Conservation (phyloP, 306 rosid genomes). For the Hylodesmum podocarpum region DNA sequence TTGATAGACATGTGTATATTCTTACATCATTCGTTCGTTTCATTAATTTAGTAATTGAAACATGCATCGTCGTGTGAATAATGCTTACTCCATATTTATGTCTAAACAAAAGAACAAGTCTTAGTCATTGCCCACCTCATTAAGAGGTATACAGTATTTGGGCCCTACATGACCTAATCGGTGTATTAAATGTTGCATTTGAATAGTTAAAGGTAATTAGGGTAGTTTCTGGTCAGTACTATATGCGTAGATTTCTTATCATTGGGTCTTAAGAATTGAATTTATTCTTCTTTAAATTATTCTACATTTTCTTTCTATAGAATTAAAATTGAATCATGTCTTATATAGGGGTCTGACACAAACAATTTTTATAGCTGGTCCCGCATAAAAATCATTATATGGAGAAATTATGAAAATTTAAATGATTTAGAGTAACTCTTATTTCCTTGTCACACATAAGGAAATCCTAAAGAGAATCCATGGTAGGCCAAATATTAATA, state of each 20-base stretch:
- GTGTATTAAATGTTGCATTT: not conserved
- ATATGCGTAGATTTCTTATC: not conserved
- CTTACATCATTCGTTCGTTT: not conserved
- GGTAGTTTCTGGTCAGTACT: not conserved
- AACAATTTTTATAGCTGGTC: not conserved
- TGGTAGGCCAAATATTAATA: not conserved
- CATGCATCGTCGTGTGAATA: not conserved
- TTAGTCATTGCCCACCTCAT: not conserved
- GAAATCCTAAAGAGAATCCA: not conserved
- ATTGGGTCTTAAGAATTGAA: not conserved
- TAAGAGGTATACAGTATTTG: not conserved
- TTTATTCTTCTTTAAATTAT: not conserved
- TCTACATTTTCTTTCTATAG: not conserved
- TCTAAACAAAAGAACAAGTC: too few relatives aligned
- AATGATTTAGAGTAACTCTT: not conserved
- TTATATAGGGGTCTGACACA: not conserved
- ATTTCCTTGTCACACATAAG: not conserved
- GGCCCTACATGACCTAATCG: not conserved
- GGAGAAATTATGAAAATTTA: not conserved
- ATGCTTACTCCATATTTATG: not conserved
- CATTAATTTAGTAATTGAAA: too few relatives aligned
- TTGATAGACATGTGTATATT: too few relatives aligned
- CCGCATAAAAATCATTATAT: not conserved
- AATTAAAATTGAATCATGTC: not conserved
- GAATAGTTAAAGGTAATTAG: not conserved